Evolutionary conservation across 2,329 filamentous ascomycete species (phyloP).

Genomic region (Apiospora aurea): DNA sequence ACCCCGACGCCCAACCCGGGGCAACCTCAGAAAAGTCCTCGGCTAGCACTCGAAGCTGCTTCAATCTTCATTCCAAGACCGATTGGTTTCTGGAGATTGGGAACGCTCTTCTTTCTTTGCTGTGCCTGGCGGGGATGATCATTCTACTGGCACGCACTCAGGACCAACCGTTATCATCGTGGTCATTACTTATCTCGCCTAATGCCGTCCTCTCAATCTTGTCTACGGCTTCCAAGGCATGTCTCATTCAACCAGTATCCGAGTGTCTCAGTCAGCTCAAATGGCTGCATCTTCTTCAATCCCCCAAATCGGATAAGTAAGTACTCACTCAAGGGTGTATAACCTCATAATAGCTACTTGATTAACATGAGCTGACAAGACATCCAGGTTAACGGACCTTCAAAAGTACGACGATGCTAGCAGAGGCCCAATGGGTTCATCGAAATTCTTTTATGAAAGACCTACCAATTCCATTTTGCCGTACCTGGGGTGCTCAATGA

Average conservation of each 20-base stretch:
- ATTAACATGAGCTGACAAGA: background rate
- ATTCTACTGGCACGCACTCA: conserved; percentile 14
- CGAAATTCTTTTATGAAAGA: background rate
- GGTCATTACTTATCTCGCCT: conserved; percentile 18
- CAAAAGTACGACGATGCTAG: conserved; percentile 17
- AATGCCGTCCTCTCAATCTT: conserved; percentile 18
- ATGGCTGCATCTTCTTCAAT: conserved; percentile 18
- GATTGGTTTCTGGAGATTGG: conserved; percentile 19
- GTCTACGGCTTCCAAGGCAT: conserved; percentile 21
- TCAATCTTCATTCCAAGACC: background rate
- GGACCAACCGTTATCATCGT: background rate
- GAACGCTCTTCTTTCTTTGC: conserved; percentile 5
- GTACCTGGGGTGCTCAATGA: conserved; percentile 10
- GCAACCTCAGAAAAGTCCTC: background rate
- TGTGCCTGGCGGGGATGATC: conserved; percentile 11
- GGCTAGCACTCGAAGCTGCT: background rate
- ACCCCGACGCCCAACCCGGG: background rate
- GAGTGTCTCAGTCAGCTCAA: conserved; percentile 24
- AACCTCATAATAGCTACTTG: background rate
- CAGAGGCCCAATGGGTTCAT: background rate
- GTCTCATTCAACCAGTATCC: conserved; percentile 8
- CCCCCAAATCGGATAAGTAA: background rate
- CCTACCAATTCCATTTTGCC: background rate
- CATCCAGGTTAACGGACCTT: background rate
- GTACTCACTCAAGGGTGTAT: background rate